Conservation (phyloP, 2,329 filamentous ascomycete genomes). For the Neopestalotiopsis sp. region DNA sequence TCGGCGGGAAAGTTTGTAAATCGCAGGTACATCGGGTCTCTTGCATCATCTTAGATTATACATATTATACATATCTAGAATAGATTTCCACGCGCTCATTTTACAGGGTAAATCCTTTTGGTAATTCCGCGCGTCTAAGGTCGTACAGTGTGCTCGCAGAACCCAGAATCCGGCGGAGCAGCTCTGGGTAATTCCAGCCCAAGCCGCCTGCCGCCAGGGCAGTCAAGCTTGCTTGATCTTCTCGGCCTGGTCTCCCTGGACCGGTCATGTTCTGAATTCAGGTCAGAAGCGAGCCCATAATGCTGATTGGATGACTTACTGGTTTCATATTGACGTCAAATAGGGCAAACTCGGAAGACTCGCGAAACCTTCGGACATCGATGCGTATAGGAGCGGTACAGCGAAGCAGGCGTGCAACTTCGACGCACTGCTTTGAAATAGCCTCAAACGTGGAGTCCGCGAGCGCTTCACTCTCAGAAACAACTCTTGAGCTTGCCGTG, state of each 20-base stretch:
- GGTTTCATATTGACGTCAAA: conserved; percentile 60
- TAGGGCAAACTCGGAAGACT: conserved; percentile 45
- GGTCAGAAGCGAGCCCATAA: conserved; percentile 5
- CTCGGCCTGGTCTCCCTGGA: conserved; percentile 49
- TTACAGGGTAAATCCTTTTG: neutral
- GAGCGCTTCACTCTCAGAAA: conserved; percentile 38
- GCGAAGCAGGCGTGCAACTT: conserved; percentile 42
- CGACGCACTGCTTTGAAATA: conserved; percentile 42
- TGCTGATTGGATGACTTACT: conserved; percentile 35
- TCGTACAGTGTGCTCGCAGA: neutral
- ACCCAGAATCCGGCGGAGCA: neutral
- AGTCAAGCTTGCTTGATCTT: conserved; percentile 52
- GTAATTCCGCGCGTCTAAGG: neutral
- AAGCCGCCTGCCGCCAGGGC: conserved; percentile 46
- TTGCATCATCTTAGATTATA: neutral
- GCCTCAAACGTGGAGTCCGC: conserved; percentile 35
- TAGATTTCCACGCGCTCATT: neutral
- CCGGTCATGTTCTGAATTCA: conserved; percentile 36
- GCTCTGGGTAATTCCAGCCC: conserved; percentile 41
- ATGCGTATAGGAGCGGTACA: conserved; percentile 51
- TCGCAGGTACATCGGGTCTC: no score
- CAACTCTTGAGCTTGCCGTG: conserved; percentile 48
- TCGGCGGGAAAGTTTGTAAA: neutral
- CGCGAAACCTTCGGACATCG: conserved; percentile 46
- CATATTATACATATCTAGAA: neutral